These are phyloP conservation scores for Alternaria triticina DNA, from an alignment of 2,329 filamentous ascomycete genomes.

Conservation along the genomic window DNA sequence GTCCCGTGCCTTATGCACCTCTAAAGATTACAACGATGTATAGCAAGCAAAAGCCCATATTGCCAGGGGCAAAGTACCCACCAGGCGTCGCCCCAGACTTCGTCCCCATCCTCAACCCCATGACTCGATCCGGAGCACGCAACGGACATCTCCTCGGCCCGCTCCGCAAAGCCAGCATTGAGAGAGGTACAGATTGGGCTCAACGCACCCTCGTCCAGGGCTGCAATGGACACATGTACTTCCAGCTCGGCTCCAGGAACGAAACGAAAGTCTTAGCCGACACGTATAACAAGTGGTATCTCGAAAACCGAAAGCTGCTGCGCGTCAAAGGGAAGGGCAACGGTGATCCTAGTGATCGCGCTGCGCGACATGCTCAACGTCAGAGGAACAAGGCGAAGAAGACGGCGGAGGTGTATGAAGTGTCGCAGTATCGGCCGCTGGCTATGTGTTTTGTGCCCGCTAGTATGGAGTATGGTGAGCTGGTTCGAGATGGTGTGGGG, in stretches of 20 bases:
- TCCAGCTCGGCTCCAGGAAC: constrained; percentile 22
- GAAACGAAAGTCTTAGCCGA: constrained; percentile 14
- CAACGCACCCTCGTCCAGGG: constrained; percentile 34
- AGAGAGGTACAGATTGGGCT: constrained; percentile 34
- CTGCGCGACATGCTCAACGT: constrained; percentile 10
- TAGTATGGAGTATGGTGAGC: constrained; percentile 29
- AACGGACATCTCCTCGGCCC: constrained; percentile 30
- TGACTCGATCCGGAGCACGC: constrained; percentile 26
- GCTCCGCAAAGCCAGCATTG: constrained; percentile 30
- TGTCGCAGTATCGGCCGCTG: constrained; percentile 22
- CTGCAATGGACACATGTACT: constrained; percentile 38
- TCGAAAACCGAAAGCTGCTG: constrained; percentile 10
- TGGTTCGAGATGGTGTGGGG: background rate
- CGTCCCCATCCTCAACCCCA: constrained; percentile 26
- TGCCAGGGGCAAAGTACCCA: constrained; percentile 31
- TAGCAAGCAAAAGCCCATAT: constrained; percentile 27
- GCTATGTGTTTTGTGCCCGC: constrained; percentile 35
- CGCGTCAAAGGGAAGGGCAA: constrained; percentile 1
- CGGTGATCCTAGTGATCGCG: constrained; percentile 7
- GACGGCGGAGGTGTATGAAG: constrained; percentile 29
- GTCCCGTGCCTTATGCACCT: constrained; percentile 30
- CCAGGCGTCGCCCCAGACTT: constrained; percentile 24
- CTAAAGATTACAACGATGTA: constrained; percentile 32
- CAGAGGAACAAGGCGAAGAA: constrained; percentile 16
- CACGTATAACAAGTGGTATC: constrained; percentile 27